Evolutionary conservation across 305 asterid species (phyloP).

Genomic region (Rubia balearica): DNA sequence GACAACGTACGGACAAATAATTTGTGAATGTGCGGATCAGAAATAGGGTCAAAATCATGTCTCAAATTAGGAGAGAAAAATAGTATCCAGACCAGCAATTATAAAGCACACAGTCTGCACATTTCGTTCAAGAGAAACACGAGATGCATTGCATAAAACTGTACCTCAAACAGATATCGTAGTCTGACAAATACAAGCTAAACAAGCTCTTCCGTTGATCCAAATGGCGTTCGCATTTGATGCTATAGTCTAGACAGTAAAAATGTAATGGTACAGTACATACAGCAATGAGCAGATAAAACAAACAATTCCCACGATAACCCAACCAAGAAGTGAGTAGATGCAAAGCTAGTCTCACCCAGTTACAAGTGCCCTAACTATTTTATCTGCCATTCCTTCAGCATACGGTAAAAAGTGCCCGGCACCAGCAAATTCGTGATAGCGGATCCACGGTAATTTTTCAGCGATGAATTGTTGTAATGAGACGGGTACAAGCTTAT

Average conservation of each 20-base stretch:
- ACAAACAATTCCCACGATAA: too few species aligned
- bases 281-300: neutral
- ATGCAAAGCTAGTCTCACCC: slow-evolving; percentile 16
- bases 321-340: neutral
- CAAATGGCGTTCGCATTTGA: neutral
- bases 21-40: neutral
- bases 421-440: slow-evolving; percentile 58
- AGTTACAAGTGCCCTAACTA: slow-evolving; percentile 46
- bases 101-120: neutral
- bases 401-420: slow-evolving; percentile 60
- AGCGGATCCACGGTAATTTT: slow-evolving; percentile 64
- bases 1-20: neutral
- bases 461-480: slow-evolving; percentile 56
- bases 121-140: neutral
- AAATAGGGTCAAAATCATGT: neutral
- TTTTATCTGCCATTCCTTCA: slow-evolving; percentile 47
- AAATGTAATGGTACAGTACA: neutral
- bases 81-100: neutral
- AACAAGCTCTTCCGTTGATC: neutral
- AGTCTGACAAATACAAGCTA: neutral
- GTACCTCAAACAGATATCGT: neutral
- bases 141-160: neutral
- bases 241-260: neutral
- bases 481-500: slow-evolving; percentile 42
- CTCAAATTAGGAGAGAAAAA: neutral